These are phyloP conservation scores for Fusarium beomiforme DNA, from an alignment of 2,329 filamentous ascomycete genomes.

Conservation along the genomic window DNA sequence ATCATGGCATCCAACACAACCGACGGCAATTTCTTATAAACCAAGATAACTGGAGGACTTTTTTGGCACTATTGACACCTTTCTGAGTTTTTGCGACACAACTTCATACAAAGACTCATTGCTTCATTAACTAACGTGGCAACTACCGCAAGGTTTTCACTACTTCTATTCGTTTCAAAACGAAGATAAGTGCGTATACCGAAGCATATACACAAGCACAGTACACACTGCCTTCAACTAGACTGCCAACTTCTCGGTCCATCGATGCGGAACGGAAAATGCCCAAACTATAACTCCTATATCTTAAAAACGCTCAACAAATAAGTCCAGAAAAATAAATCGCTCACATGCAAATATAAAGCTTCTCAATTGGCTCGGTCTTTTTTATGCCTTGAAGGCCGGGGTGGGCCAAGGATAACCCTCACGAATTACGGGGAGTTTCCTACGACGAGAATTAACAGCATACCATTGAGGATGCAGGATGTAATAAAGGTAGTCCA, in stretches of 20 bases:
- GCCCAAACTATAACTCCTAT: background rate
- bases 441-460: conserved; percentile 54
- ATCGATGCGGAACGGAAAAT: background rate
- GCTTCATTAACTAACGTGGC: background rate
- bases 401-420: background rate
- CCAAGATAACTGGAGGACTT: background rate
- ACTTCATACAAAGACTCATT: background rate
- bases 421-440: conserved; percentile 46
- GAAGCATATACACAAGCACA: background rate
- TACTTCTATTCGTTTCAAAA: conserved; percentile 7
- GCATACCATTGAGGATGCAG: conserved; percentile 56
- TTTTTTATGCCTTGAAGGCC: background rate
- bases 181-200: background rate
- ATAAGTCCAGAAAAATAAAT: conserved; percentile 5
- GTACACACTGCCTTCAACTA: background rate
- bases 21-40: background rate
- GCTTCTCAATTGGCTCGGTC: conserved; percentile 1
- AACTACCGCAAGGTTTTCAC: conserved; percentile 2
- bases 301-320: conserved; percentile 36
- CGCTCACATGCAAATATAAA: conserved; percentile 4
- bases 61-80: background rate
- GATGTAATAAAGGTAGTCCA: conserved; percentile 50
- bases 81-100: background rate
- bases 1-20: background rate
- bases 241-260: background rate